phyloP scores from a whole-genome alignment of 2,329 filamentous ascomycete genomes.

The Fusarium mexicanum region DNA sequence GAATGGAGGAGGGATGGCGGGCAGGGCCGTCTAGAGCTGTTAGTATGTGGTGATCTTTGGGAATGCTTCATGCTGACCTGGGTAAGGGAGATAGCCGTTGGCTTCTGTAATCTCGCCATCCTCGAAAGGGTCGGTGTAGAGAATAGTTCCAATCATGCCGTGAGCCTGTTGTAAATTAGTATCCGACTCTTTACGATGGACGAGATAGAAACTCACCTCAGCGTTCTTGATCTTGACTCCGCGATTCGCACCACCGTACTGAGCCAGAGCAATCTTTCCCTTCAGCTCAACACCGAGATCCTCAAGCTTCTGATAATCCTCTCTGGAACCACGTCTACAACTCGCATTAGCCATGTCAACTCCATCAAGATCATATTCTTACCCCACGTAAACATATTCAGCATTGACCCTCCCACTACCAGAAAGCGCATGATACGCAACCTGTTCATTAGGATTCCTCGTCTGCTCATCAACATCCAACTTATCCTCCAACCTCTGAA shows the following conservation, averaged over 20 bases:
- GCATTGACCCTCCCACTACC: slow-evolving; percentile 5
- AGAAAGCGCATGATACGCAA: slow-evolving; percentile 15
- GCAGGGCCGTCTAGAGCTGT: slow-evolving; percentile 19
- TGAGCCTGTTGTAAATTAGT: neutral
- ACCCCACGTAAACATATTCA: slow-evolving; percentile 33
- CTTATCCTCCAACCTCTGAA: slow-evolving; percentile 25
- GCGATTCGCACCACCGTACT: slow-evolving; percentile 23
- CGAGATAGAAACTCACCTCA: no score
- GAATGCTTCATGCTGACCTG: neutral
- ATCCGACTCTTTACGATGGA: no score
- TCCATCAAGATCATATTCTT: fast-evolving
- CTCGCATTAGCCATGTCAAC: fast-evolving
- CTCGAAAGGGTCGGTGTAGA: slow-evolving; percentile 18
- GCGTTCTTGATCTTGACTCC: slow-evolving; percentile 34
- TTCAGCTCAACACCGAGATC: slow-evolving; percentile 17
- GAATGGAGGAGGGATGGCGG: slow-evolving; percentile 29
- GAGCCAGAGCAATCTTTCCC: slow-evolving; percentile 19
- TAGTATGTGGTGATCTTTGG: fast-evolving
- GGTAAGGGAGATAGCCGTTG: slow-evolving; percentile 21
- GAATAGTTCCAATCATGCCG: slow-evolving; percentile 23
- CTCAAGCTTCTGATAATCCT: slow-evolving; percentile 15
- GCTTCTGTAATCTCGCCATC: slow-evolving; percentile 30
- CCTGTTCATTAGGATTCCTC: slow-evolving; percentile 8
- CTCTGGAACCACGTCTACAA: slow-evolving; percentile 4
- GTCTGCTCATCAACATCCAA: slow-evolving; percentile 30